Evolutionary conservation across 73 alveolate genomes (phyloP).

Genomic region (Paramecium bursaria): DNA sequence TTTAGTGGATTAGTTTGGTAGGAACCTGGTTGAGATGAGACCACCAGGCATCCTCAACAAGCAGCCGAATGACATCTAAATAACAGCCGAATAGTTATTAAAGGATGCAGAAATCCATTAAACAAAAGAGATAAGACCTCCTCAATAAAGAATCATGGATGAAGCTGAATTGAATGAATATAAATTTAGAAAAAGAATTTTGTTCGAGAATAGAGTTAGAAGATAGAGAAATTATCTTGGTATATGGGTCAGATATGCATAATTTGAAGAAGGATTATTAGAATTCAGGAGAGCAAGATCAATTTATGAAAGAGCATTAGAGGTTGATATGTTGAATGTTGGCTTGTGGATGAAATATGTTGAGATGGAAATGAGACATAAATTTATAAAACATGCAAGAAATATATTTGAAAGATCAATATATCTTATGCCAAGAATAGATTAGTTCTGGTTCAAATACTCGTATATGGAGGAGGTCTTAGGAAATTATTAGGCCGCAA

Average conservation of each 20-base stretch:
- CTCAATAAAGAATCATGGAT: conserved; percentile 90
- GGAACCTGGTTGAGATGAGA: conserved; percentile 74
- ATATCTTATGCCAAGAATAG: conserved; percentile 95
- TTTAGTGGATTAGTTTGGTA: conserved; percentile 34
- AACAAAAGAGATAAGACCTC: conserved; percentile 88
- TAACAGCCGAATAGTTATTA: conserved; percentile 98
- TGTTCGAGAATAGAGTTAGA: conserved; percentile 93
- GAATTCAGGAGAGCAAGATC: conserved; percentile 93
- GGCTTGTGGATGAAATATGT: conserved; percentile 97
- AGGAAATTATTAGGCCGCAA: conserved; percentile 92
- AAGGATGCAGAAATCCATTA: conserved; percentile 96
- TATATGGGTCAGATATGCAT: conserved; percentile 86
- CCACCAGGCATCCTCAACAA: conserved; percentile 90
- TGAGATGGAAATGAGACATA: conserved; percentile 99
- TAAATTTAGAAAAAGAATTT: conserved; percentile 90
- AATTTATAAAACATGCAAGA: conserved; percentile 99
- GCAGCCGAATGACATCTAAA: conserved; percentile 94
- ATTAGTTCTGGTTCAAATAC: conserved; percentile 97
- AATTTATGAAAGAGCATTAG: conserved; percentile 98
- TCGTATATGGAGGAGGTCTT: conserved; percentile 98
- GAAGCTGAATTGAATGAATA: conserved; percentile 96
- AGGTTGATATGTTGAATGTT: conserved; percentile 94
- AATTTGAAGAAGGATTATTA: conserved; percentile 62
- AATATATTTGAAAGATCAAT: conserved; percentile 98
- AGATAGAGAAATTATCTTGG: conserved; percentile 93